These are phyloP conservation scores for Oryza brachyantha DNA, from an alignment of 176 grass and related monocot species.

Conservation along the genomic window DNA sequence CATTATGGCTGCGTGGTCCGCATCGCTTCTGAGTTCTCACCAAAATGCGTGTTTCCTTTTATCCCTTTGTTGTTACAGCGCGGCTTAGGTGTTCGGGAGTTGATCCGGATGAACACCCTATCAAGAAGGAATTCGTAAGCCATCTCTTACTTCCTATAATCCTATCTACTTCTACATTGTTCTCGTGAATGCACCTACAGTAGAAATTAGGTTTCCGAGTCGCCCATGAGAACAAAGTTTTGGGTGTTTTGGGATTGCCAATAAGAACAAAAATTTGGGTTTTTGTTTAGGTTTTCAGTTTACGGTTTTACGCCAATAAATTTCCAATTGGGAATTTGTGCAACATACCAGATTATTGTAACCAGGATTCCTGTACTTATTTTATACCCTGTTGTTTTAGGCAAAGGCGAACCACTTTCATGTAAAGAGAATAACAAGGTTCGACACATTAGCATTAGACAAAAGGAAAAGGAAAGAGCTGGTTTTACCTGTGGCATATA, in stretches of 20 bases:
- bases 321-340: background rate
- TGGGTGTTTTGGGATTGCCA: no score
- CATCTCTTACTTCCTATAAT: background rate
- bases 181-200: background rate
- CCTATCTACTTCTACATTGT: background rate
- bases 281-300: background rate
- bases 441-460: background rate
- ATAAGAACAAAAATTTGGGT: no score
- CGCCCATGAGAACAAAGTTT: background rate
- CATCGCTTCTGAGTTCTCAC: conserved; percentile 9
- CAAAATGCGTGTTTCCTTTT: background rate
- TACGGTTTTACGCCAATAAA: background rate
- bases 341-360: background rate
- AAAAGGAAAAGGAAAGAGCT: background rate
- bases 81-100: conserved; percentile 74
- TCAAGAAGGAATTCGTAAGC: conserved; percentile 82
- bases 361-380: background rate
- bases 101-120: conserved; percentile 74
- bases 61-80: conserved; percentile 32
- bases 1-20: background rate
- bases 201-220: background rate
- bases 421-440: background rate
- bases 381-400: background rate
- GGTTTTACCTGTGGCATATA: no score
- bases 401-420: background rate